Evolutionary conservation across 805 yeast genomes (phyloP), one percentile per base, ranked within the genome.

Genomic region (Nakazawaea sp.): DNA sequence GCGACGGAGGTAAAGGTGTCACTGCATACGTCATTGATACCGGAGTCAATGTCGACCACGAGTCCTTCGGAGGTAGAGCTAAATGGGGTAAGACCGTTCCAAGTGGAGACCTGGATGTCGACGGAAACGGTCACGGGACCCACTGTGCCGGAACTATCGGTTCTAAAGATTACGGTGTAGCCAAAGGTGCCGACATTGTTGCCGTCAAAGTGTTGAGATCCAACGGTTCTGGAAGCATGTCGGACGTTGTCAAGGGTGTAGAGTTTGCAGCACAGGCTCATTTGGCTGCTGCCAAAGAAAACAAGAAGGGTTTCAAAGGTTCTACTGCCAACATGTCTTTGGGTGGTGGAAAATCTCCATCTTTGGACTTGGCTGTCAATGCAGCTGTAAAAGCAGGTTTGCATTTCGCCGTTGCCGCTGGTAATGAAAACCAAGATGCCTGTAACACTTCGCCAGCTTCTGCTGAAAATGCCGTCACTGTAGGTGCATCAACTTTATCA

Each of bases 131-230:
- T 35, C 97, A 88, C 61, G 97, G 97, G 53, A 86, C 96, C 32
- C 97, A 88, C 55, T 86, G 94, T 65, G 95, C 96, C n/a, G 97
- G 96, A 62, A 87, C 94, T 25, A 85, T 89, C 51, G 96, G 81
- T 35, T 82, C 92, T 17, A 67, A 68, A 43, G 65, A 75, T 36
- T 85, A 80, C 46, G 96, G 96, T 64, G 85, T 86, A 38, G 89
- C 95, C 40, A 86, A 87, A 61, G 67, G 74, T 36, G 92, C 89
- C 8, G 68, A 78, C 16, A 59, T 86, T 38, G 87, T 82, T 49
- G 94, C 94, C 21, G 84, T 86, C 43, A 85, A 86, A 58, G 95
- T 86, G 8, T 69, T 86, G 59, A 76, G 81, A 61, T 77, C 86
- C 21, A 78, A 81, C 54, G 95, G 94, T 48, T 76, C 86, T 7